Conservation (phyloP, 176 grass and related monocot genomes). For the Bothriochloa decipiens region DNA sequence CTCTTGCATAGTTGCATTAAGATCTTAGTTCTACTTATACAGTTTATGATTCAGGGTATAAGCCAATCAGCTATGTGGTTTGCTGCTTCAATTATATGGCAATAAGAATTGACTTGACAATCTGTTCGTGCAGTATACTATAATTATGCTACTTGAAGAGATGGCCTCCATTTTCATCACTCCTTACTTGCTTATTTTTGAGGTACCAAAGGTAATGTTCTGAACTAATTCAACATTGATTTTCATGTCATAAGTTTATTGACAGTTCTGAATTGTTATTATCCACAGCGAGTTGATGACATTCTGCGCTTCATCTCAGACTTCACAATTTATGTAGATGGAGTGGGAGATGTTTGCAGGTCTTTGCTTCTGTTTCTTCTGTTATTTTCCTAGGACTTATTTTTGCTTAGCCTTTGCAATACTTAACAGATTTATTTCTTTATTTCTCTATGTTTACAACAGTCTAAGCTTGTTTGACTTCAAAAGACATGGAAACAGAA, state of each 20-base stretch:
- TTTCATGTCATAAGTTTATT: conserved; percentile 26
- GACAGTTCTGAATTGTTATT: conserved; percentile 35
- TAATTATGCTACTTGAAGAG: conserved; percentile 97
- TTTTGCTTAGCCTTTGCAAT: not conserved
- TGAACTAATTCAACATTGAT: conserved; percentile 27
- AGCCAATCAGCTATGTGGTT: not conserved
- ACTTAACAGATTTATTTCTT: conserved; percentile 40
- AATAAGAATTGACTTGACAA: conserved; percentile 28
- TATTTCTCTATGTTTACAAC: conserved; percentile 40
- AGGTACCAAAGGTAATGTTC: conserved; percentile 82
- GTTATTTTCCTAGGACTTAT: conserved; percentile 4
- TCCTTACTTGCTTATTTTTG: conserved; percentile 91
- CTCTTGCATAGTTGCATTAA: conserved; percentile 16
- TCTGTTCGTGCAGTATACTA: conserved; percentile 76
- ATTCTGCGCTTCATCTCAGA: conserved; percentile 96
- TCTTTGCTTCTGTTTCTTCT: conserved; percentile 49
- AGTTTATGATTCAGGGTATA: conserved; percentile 11
- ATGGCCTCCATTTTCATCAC: conserved; percentile 94
- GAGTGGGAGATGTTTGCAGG: conserved; percentile 98
- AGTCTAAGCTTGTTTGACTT: conserved; percentile 95
- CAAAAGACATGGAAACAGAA: conserved; percentile 88
- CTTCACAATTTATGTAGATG: conserved; percentile 92
- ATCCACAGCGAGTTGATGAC: conserved; percentile 79
- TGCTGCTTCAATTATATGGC: conserved; percentile 10
- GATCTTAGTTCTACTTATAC: not conserved